Percentiles rank a stretch among this genome's conserved stretches.
These are phyloP conservation scores for Rosa persica DNA, from an alignment of 306 rosid genomes.

Conservation along the genomic window DNA sequence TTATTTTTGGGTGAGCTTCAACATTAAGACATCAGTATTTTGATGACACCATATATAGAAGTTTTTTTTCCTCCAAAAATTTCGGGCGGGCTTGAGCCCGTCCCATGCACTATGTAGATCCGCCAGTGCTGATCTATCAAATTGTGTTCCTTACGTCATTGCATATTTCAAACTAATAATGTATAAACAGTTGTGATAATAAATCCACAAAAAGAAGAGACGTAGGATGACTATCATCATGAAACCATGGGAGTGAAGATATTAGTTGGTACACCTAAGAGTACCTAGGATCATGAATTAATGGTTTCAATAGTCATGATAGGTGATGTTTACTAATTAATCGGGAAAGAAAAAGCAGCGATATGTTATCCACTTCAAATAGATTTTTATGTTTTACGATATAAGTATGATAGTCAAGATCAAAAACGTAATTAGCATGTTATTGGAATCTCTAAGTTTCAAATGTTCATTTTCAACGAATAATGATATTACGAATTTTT, in stretches of 20 bases:
- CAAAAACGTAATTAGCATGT: neutral
- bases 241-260: neutral
- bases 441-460: neutral
- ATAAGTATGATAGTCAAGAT: too few species aligned
- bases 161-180: neutral
- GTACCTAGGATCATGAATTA: neutral
- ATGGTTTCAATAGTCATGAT: neutral
- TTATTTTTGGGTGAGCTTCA: too few species aligned
- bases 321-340: neutral
- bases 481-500: neutral
- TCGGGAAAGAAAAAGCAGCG: neutral
- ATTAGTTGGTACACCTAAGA: slow-evolving; percentile 4
- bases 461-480: neutral
- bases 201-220: neutral
- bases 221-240: neutral
- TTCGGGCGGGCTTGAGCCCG: too few species aligned
- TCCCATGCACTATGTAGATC: too few species aligned
- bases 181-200: neutral
- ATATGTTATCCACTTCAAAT: neutral
- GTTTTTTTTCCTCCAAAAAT: too few species aligned
- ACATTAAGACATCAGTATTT: too few species aligned
- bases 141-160: neutral
- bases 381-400: too few species aligned
- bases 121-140: neutral
- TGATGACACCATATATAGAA: too few species aligned